Evolutionary conservation across 371 early-diverging fungal species (phyloP), one percentile per base, ranked within the genome.

Genomic region (Conidiobolus incongruus): DNA sequence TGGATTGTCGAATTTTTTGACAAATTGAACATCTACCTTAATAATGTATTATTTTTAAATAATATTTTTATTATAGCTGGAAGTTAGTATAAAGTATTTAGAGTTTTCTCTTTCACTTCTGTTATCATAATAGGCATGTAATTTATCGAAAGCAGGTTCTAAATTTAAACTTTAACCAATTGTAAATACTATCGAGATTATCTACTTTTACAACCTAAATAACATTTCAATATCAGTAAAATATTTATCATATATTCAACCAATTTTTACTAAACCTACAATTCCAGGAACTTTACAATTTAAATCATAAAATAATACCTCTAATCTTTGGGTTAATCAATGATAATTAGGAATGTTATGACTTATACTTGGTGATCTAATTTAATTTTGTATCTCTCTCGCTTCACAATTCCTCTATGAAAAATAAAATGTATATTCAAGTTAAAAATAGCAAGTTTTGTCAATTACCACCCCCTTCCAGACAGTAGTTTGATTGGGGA

Each of bases 271-370:
- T 34, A 47, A 46, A 23, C 81, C 81, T 5, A 71, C 75, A 12
- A 77, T 60, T 1, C 81, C 77, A 0, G 81, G 81, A 1, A 32
- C 42, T 42, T 74, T 75, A 58, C 76, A 75, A 46, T 75, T 80
- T 8, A 74, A 75, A 46, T 77, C 77, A 48, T 80, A 80, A 47
- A 74, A 80, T 0, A 80, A 51, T 12, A 65, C 59, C 44, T n/a
- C n/a, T n/a, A n/a, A n/a, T n/a, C n/a, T n/a, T n/a, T n/a, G n/a
- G n/a, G n/a, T n/a, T 44, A 29, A 20, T 6, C 17, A 13, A 26
- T 32, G n/a, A 22, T 3, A 4, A 26, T 13, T 15, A 20, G n/a
- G 22, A 6, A 35, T 29, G 2, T 35, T 8, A n/a, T 22, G 1
- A 12, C 8, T 15, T 33, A 10, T 56, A 55, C 63, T 12, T 58